Percentiles rank a stretch among this genome's conserved stretches.
Conservation (phyloP, 345 rosid species). For the Brassica cretica region DNA sequence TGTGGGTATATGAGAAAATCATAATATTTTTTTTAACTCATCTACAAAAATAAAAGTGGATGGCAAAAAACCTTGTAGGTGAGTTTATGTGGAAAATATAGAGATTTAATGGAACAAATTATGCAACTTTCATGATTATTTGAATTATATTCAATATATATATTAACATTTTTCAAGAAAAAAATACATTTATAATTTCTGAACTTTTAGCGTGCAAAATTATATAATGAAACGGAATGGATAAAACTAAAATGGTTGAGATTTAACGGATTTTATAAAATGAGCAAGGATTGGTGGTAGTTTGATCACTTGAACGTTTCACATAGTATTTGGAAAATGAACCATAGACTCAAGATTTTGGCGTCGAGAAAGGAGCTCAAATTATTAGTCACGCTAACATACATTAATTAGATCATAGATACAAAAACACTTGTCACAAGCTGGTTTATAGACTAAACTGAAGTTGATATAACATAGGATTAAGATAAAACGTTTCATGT, state of each 20-base stretch:
- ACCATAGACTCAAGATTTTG: background rate
- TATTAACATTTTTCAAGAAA: background rate
- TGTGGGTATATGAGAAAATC: background rate
- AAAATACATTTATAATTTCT: too few species aligned
- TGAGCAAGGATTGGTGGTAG: background rate
- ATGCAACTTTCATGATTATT: background rate
- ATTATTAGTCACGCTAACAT: conserved; percentile 4
- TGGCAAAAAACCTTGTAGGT: background rate
- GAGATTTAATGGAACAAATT: background rate
- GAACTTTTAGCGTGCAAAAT: background rate
- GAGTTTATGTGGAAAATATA: background rate
- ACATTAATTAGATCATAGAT: background rate
- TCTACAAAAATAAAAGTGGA: background rate
- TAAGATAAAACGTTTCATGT: conserved; percentile 21
- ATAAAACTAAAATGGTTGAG: background rate
- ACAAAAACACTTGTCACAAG: background rate
- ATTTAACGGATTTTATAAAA: background rate
- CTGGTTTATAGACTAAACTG: background rate
- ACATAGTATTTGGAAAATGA: background rate
- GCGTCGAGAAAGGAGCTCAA: background rate
- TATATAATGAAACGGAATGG: background rate
- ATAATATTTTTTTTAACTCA: too few species aligned
- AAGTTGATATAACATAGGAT: conserved; percentile 23
- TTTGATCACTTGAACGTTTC: background rate
- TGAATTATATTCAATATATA: background rate